Percentiles rank a stretch among this genome's conserved stretches.
Conservation (phyloP, 176 grass and related monocot genomes). For the Hordeum marinum region DNA sequence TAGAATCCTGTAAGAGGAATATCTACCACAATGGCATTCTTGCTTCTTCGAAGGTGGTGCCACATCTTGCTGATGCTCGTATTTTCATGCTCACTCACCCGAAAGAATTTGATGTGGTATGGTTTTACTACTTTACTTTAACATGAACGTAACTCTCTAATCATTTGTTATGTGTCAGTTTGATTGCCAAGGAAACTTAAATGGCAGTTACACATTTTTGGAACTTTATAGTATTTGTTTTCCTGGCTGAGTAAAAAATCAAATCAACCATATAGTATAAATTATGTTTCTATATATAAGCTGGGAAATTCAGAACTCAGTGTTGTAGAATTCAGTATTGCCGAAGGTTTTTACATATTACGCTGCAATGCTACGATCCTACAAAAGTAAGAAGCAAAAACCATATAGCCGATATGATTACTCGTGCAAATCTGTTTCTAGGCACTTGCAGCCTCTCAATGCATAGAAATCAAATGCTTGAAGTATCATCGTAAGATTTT, state of each 20-base stretch:
- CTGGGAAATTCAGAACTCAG: not conserved
- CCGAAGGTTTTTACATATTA: not conserved
- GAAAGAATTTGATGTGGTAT: constrained; percentile 95
- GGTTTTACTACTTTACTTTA: constrained; percentile 22
- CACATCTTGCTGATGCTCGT: constrained; percentile 77
- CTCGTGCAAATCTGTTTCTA: not conserved
- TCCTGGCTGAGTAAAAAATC: not conserved
- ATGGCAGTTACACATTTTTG: not conserved
- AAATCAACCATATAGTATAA: not conserved
- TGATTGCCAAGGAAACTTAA: not conserved
- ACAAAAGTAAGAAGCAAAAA: not conserved
- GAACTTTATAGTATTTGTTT: not conserved
- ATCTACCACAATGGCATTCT: constrained; percentile 47
- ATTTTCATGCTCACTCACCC: constrained; percentile 84
- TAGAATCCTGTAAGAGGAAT: constrained; percentile 57
- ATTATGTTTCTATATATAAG: not conserved
- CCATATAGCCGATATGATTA: not conserved
- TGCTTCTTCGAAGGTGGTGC: constrained; percentile 61
- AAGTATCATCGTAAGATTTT: not conserved
- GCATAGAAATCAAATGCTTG: not conserved
- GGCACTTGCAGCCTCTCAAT: not conserved
- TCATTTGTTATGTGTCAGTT: not conserved
- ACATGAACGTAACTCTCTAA: not conserved
- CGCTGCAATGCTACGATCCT: not conserved
- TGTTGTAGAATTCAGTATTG: not conserved